Base-by-base conservation (phyloP, 2,329 filamentous ascomycete genomes). In the Ambrosiella xylebori region DNA sequence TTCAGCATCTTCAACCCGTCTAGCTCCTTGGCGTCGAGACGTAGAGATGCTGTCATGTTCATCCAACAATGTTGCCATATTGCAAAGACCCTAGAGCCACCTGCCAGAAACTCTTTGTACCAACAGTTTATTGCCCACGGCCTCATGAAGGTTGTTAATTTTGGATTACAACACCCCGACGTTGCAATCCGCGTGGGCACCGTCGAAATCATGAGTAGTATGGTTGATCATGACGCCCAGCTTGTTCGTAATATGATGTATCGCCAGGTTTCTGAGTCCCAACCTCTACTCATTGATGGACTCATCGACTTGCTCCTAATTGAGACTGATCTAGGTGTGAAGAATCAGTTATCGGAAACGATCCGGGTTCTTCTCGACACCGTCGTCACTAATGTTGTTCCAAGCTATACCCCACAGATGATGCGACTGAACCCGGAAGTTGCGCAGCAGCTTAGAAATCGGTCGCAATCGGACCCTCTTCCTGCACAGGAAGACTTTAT, bases 1-100 rank as follows among this genome's bases (percentile, higher is more conserved):
- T 98, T 97, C 68, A 78, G 79, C 57, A 88, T 97, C 62, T 96
- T 97, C 66, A 79, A 77, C 17, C 73, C 81, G 0, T 74, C 81
- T 27, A 80, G 82, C 61, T 71, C 73, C 56, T 81, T 86, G 54
- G 73, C 79, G 56, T 81, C 81, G 66, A 82, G 86, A 61, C 94
- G 93, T 71, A 95, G 95, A 70, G 88, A 97, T 64, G 93, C 88
- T 0, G 91, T 98, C 9, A 77, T 94, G 41, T 97, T 98, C 69
- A 93, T 98, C 61, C 90, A 97, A 69, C 90, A 97, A 69, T 97
- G 91, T 71, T 95, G 89, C 64, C 80, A 84, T 2, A 93, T 97
- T 65, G 88, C 89, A 1, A 98, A 98, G 73, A 96, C 89, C 65
- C 76, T 98, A 15, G 93, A 97, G 67, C 85, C 86, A 1, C 85